Conservation (phyloP, 2,329 filamentous ascomycete species). For the Capronia epimyces region DNA sequence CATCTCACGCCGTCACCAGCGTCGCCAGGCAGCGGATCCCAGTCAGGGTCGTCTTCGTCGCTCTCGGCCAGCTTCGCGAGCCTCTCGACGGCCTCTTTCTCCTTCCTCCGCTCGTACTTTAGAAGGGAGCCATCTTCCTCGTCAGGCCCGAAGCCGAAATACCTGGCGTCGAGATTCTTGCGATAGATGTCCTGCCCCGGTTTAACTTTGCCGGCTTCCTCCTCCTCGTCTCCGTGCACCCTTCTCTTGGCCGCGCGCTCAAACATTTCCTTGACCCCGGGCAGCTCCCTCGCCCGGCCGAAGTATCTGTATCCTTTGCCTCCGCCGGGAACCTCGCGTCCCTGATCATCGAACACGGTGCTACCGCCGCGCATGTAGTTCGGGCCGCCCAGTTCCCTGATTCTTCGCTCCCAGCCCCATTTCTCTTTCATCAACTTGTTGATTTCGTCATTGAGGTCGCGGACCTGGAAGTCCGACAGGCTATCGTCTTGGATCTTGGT, state of each 20-base stretch:
- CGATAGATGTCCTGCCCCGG: slow-evolving; percentile 35
- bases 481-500: slow-evolving; percentile 87
- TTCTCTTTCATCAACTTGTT: slow-evolving; percentile 99
- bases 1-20: slow-evolving; percentile 74
- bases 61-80: slow-evolving; percentile 54
- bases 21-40: slow-evolving; percentile 85
- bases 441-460: slow-evolving; percentile 98
- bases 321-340: slow-evolving; percentile 62
- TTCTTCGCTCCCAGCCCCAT: slow-evolving; percentile 98
- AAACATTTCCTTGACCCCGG: slow-evolving; percentile 94
- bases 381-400: slow-evolving; percentile 88
- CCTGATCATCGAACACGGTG: slow-evolving; percentile 67
- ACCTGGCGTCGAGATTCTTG: slow-evolving; percentile 80
- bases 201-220: slow-evolving; percentile 40
- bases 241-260: slow-evolving; percentile 64
- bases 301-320: slow-evolving; percentile 94
- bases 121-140: slow-evolving; percentile 82
- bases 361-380: slow-evolving; percentile 82
- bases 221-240: slow-evolving; percentile 62
- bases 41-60: slow-evolving; percentile 60
- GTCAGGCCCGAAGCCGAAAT: slow-evolving; percentile 90
- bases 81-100: slow-evolving; percentile 70
- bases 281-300: slow-evolving; percentile 79
- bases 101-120: slow-evolving; percentile 74
- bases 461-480: slow-evolving; percentile 93